These are phyloP conservation scores for Grigorovia humatica DNA, from an alignment of 805 yeast species.

Conservation along the genomic window DNA sequence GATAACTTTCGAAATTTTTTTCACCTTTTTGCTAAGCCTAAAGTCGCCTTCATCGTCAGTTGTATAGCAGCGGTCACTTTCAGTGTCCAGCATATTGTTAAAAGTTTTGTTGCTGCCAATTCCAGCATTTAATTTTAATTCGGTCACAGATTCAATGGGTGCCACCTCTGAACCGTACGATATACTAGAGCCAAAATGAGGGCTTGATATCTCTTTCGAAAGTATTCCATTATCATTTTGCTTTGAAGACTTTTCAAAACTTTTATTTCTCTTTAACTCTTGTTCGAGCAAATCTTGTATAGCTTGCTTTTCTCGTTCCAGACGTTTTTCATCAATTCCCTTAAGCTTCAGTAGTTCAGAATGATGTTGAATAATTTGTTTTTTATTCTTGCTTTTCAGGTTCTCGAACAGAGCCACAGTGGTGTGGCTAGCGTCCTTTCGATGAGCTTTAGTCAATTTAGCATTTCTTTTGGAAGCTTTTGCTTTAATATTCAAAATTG, in stretches of 20 bases:
- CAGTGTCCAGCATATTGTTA: slow-evolving; percentile 7
- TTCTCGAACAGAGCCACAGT: slow-evolving; percentile 27
- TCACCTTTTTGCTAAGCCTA: not conserved
- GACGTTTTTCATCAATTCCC: slow-evolving; percentile 32
- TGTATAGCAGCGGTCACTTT: not conserved
- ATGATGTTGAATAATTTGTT: slow-evolving; percentile 41
- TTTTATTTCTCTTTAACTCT: slow-evolving; percentile 40
- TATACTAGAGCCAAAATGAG: slow-evolving; percentile 17
- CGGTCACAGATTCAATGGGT: slow-evolving; percentile 6
- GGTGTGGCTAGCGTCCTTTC: slow-evolving; percentile 9
- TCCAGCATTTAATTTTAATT: not conserved
- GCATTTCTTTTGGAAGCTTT: slow-evolving; percentile 22
- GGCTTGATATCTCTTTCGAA: slow-evolving; percentile 2
- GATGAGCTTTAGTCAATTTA: not conserved
- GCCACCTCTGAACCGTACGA: slow-evolving; percentile 9
- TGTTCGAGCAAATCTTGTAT: slow-evolving; percentile 33
- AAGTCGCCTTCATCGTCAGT: slow-evolving; percentile 21
- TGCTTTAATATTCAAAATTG: slow-evolving; percentile 28
- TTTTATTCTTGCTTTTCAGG: slow-evolving; percentile 35
- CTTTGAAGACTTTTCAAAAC: slow-evolving; percentile 24
- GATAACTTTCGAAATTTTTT: slow-evolving; percentile 2
- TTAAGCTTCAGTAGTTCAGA: slow-evolving; percentile 37
- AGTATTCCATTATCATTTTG: too few relatives aligned
- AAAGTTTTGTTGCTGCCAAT: too few relatives aligned
- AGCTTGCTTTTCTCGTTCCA: slow-evolving; percentile 31